A percentile compares a stretch with the other conserved stretches of the same genome.
These are phyloP conservation scores for Macrophomina pseudophaseolina DNA, from an alignment of 2,329 filamentous ascomycete species.

Conservation along the genomic window DNA sequence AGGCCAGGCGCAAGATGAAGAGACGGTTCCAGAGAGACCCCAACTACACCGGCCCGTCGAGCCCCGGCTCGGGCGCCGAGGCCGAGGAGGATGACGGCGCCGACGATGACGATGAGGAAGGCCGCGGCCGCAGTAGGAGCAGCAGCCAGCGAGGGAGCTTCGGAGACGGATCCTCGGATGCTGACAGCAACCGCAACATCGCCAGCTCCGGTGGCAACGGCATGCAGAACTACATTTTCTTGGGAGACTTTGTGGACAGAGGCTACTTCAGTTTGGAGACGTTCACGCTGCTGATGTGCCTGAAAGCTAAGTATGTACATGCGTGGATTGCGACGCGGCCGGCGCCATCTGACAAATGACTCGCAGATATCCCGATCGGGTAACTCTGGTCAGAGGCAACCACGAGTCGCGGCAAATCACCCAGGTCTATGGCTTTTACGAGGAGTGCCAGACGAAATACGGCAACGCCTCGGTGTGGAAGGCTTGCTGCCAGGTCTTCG, in stretches of 20 bases:
- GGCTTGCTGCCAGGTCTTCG: conserved; percentile 98
- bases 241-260: conserved; percentile 75
- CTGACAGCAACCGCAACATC: conserved; percentile 43
- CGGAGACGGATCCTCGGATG: conserved; percentile 49
- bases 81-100: conserved; percentile 56
- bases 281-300: conserved; percentile 72
- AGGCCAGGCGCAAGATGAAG: conserved; percentile 83
- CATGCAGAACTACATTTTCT: conserved; percentile 73
- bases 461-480: conserved; percentile 99
- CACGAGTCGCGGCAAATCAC: conserved; percentile 99
- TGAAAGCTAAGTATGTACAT: conserved; percentile 69
- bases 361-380: conserved; percentile 69
- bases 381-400: conserved; percentile 77
- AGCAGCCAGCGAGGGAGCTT: conserved; percentile 46
- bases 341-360: conserved; percentile 26
- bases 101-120: conserved; percentile 55
- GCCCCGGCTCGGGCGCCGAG: conserved; percentile 46
- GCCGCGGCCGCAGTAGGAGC: conserved; percentile 52
- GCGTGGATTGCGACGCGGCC: not conserved
- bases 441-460: conserved; percentile 98
- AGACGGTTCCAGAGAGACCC: conserved; percentile 55
- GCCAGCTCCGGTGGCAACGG: conserved; percentile 55
- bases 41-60: conserved; percentile 59
- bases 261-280: conserved; percentile 78
- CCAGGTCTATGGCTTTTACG: conserved; percentile 99